These are phyloP conservation scores for Pseudogymnoascus sp. DNA, from an alignment of 2,329 filamentous ascomycete species.

Conservation along the genomic window DNA sequence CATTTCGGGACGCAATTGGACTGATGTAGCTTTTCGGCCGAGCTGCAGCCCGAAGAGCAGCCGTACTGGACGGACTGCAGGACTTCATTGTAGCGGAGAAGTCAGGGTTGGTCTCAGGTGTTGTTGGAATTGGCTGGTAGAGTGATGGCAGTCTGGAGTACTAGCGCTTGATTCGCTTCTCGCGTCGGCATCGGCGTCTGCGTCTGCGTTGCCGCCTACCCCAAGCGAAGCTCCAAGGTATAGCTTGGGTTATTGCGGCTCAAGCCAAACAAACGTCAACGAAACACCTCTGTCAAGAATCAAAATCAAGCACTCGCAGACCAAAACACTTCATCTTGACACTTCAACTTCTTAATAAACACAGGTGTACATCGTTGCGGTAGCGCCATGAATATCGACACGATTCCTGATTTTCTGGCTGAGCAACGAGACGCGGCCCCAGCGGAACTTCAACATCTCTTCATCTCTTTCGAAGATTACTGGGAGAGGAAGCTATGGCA, in stretches of 20 bases:
- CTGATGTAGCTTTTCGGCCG: constrained; percentile 42
- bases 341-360: background rate
- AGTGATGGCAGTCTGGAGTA: constrained; percentile 5
- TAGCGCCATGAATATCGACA: constrained; percentile 70
- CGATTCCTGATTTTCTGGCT: constrained; percentile 84
- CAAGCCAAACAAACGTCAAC: constrained; percentile 6
- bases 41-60: constrained; percentile 48
- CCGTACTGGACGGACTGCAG: constrained; percentile 41
- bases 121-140: constrained; percentile 2
- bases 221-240: constrained; percentile 11
- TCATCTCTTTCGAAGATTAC: constrained; percentile 88
- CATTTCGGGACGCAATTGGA: constrained; percentile 42
- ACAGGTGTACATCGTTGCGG: constrained; percentile 3
- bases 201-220: constrained; percentile 2
- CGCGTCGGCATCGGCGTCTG: constrained; percentile 6
- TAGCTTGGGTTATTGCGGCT: constrained; percentile 2
- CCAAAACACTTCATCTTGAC: background rate
- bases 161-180: constrained; percentile 10
- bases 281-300: background rate
- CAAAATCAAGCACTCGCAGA: background rate
- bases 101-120: constrained; percentile 1
- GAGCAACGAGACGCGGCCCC: constrained; percentile 84
- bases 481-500: constrained; percentile 99
- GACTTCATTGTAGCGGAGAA: constrained; percentile 30
- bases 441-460: constrained; percentile 77